Evolutionary conservation across 202 grass and related monocot species (phyloP).

Genomic region (Brachypodium distachyon): DNA sequence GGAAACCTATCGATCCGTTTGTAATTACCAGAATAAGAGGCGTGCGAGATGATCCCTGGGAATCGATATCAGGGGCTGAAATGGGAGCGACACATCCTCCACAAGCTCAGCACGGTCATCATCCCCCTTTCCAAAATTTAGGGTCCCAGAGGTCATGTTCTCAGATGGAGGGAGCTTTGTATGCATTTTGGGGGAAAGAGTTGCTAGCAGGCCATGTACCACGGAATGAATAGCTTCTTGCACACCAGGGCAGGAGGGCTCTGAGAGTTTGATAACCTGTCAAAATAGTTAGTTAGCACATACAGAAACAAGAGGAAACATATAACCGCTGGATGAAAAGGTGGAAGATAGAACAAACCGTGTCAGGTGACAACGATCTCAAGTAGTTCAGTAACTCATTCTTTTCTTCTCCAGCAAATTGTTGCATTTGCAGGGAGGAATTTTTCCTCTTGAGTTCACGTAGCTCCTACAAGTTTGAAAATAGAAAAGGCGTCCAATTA

Average conservation of each 20-base stretch:
- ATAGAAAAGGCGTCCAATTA: neutral
- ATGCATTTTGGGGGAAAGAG: slow-evolving; percentile 83
- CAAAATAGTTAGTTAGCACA: neutral
- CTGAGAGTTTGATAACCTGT: slow-evolving; percentile 82
- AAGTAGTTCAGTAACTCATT: slow-evolving; percentile 89
- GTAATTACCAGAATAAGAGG: slow-evolving; percentile 80
- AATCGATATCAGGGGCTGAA: slow-evolving; percentile 73
- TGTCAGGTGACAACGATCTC: slow-evolving; percentile 82
- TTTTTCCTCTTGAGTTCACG: slow-evolving; percentile 72
- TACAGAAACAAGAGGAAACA: neutral
- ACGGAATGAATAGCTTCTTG: slow-evolving; percentile 78
- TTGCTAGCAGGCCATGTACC: slow-evolving; percentile 70
- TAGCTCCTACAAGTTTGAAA: slow-evolving; percentile 53
- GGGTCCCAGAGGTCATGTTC: slow-evolving; percentile 34
- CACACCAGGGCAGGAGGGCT: slow-evolving; percentile 60
- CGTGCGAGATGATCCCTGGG: slow-evolving; percentile 81
- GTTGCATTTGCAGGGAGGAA: slow-evolving; percentile 75
- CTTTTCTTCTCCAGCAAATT: slow-evolving; percentile 83
- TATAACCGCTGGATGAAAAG: neutral
- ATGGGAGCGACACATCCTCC: slow-evolving; percentile 69
- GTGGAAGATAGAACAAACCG: slow-evolving; percentile 22
- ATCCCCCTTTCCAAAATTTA: slow-evolving; percentile 45
- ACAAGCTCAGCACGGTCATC: slow-evolving; percentile 62
- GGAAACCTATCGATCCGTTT: neutral
- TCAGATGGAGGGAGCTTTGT: slow-evolving; percentile 32